Evolutionary conservation across 805 yeast species (phyloP).

Genomic region (Ogataea philodendri): DNA sequence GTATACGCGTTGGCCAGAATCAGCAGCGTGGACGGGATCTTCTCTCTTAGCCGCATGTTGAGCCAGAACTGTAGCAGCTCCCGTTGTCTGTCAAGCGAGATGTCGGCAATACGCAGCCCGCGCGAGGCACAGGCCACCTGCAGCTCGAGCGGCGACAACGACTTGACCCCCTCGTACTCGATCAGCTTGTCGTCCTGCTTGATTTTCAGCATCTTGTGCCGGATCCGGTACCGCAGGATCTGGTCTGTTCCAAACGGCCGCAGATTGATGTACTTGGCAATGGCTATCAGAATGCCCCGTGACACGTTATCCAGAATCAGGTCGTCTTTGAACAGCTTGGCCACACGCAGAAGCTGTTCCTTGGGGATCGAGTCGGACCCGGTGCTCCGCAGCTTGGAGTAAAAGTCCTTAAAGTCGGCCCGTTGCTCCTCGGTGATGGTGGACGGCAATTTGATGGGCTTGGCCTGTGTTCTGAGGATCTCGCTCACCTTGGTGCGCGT

Average conservation of each 20-base stretch:
- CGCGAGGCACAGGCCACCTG: conserved; percentile 89
- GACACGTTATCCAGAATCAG: conserved; percentile 87
- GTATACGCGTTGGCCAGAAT: conserved; percentile 85
- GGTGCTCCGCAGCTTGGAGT: conserved; percentile 47
- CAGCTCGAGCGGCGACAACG: conserved; percentile 77
- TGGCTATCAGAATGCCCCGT: conserved; percentile 86
- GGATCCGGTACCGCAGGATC: conserved; percentile 85
- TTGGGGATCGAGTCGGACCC: conserved; percentile 35
- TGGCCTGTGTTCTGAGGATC: conserved; percentile 64
- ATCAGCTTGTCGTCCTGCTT: conserved; percentile 88
- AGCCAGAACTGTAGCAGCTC: conserved; percentile 83
- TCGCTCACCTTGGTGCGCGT: conserved; percentile 62
- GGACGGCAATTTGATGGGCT: conserved; percentile 66
- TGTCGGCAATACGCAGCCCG: conserved; percentile 81
- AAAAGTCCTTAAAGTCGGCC: conserved; percentile 72
- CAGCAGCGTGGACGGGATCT: conserved; percentile 85
- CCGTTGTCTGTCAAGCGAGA: conserved; percentile 72
- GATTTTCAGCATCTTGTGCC: conserved; percentile 82
- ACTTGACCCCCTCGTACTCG: conserved; percentile 87
- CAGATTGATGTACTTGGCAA: conserved; percentile 86
- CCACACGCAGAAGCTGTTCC: conserved; percentile 75
- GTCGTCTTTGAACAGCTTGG: conserved; percentile 90
- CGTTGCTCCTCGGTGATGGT: conserved; percentile 69
- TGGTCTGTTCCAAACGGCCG: conserved; percentile 91
- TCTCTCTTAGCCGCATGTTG: conserved; percentile 79